Evolutionary conservation across 2,329 filamentous ascomycete species (phyloP).

Genomic region (Elsinoe perseae): DNA sequence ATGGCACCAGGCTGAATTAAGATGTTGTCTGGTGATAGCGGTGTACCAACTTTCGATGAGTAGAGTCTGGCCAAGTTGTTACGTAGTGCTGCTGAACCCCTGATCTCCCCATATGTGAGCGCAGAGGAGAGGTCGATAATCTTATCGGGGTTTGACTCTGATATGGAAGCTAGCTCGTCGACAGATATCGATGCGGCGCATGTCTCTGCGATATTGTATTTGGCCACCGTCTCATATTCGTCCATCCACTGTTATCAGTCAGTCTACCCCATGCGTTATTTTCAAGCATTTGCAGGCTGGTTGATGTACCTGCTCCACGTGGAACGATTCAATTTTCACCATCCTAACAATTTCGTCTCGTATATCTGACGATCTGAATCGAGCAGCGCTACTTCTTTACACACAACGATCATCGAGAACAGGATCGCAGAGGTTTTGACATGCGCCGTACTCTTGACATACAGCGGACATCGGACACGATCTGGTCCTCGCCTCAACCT

Average conservation of each 20-base stretch:
- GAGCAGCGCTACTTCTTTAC: no score
- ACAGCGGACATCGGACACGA: not conserved
- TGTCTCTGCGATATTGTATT: conserved; percentile 69
- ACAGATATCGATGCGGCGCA: conserved; percentile 69
- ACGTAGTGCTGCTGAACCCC: conserved; percentile 57
- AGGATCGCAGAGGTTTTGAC: not conserved
- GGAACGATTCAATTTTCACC: conserved; percentile 55
- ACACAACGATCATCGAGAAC: not conserved
- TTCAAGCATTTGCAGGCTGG: conserved; percentile 21
- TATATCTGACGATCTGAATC: no score
- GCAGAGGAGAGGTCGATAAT: conserved; percentile 48
- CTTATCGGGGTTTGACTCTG: conserved; percentile 40
- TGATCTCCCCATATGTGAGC: conserved; percentile 67
- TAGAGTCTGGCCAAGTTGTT: conserved; percentile 59
- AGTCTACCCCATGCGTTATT: conserved; percentile 20
- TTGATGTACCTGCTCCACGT: conserved; percentile 61
- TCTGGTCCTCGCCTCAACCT: not conserved
- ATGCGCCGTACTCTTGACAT: not conserved
- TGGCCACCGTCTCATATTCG: conserved; percentile 44
- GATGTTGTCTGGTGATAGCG: conserved; percentile 54
- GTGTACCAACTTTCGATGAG: conserved; percentile 45
- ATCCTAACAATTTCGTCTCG: conserved; percentile 30
- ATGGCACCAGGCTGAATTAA: conserved; percentile 76
- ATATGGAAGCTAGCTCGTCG: conserved; percentile 55
- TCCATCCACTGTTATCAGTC: conserved; percentile 48